These are phyloP conservation scores for Senna tora DNA, from an alignment of 306 rosid species.

Conservation along the genomic window DNA sequence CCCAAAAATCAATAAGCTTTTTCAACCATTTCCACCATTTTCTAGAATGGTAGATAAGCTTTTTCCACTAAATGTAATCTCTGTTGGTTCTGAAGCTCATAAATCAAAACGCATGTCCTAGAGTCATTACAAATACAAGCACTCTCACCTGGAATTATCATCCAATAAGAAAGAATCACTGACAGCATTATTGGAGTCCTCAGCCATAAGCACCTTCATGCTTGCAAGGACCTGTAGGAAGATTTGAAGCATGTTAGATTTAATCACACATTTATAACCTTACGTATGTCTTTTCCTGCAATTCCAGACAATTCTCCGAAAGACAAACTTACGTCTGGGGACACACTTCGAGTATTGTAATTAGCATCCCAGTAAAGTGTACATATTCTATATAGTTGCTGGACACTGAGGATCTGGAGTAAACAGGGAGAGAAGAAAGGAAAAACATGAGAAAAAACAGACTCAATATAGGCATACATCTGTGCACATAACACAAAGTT, in stretches of 20 bases:
- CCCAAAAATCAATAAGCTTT: too few relatives aligned
- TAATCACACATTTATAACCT: slow-evolving; percentile 29
- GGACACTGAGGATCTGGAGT: slow-evolving; percentile 92
- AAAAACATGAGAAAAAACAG: slow-evolving; percentile 3
- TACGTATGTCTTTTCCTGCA: slow-evolving; percentile 14
- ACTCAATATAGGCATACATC: slow-evolving; percentile 13
- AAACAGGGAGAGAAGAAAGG: not conserved
- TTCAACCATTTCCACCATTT: slow-evolving; percentile 25
- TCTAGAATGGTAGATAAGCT: slow-evolving; percentile 1
- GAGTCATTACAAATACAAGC: slow-evolving; percentile 32
- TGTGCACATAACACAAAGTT: slow-evolving; percentile 21
- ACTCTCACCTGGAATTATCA: slow-evolving; percentile 88
- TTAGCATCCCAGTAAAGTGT: slow-evolving; percentile 97
- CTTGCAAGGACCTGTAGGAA: slow-evolving; percentile 82
- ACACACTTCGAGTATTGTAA: slow-evolving; percentile 95
- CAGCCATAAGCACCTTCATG: slow-evolving; percentile 98
- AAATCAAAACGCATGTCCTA: slow-evolving; percentile 22
- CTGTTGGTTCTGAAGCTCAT: slow-evolving; percentile 21
- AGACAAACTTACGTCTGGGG: slow-evolving; percentile 72
- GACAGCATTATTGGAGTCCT: slow-evolving; percentile 91
- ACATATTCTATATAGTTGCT: slow-evolving; percentile 97
- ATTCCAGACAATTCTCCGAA: slow-evolving; percentile 2
- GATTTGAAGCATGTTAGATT: slow-evolving; percentile 27
- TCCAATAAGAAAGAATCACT: slow-evolving; percentile 98
- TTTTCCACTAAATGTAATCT: slow-evolving; percentile 12